Percentiles rank a stretch among this genome's conserved stretches.
Conservation (phyloP, 2,329 filamentous ascomycete genomes). For the Sclerotinia sclerotiorum region DNA sequence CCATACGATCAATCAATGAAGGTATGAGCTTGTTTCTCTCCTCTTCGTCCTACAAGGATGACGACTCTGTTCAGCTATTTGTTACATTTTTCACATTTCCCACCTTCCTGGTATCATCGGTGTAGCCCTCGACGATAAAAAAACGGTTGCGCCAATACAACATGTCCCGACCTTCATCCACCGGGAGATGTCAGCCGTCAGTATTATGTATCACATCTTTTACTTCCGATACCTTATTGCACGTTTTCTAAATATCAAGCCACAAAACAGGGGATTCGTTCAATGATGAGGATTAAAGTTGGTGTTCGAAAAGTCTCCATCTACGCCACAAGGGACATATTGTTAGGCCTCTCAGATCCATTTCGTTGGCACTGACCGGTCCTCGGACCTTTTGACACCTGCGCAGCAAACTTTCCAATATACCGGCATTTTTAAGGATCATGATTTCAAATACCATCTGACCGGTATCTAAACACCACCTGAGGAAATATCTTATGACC, state of each 20-base stretch:
- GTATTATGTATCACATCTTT: not conserved
- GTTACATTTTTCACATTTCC: conserved; percentile 15
- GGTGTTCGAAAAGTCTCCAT: not conserved
- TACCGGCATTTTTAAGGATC: not conserved
- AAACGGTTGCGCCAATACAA: conserved; percentile 15
- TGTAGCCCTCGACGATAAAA: conserved; percentile 15
- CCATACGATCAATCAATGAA: not conserved
- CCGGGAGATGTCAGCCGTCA: conserved; percentile 10
- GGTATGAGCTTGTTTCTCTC: not conserved
- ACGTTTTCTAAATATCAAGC: not conserved
- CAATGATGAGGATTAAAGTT: not conserved
- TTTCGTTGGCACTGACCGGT: not conserved
- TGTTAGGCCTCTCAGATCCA: conserved; percentile 9
- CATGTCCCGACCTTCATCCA: not conserved
- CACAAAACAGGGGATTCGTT: not conserved
- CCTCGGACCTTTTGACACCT: conserved; percentile 3
- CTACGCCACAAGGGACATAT: conserved; percentile 6
- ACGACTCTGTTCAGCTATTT: not conserved
- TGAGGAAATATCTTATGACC: not conserved
- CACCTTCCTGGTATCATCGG: not conserved
- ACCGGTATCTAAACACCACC: not conserved
- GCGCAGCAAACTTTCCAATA: conserved; percentile 12
- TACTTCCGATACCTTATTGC: not conserved
- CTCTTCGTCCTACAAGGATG: conserved; percentile 6
- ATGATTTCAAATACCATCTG: not conserved